Conservation (phyloP, 2,329 filamentous ascomycete genomes). For the Hymenoscyphus repandus region DNA sequence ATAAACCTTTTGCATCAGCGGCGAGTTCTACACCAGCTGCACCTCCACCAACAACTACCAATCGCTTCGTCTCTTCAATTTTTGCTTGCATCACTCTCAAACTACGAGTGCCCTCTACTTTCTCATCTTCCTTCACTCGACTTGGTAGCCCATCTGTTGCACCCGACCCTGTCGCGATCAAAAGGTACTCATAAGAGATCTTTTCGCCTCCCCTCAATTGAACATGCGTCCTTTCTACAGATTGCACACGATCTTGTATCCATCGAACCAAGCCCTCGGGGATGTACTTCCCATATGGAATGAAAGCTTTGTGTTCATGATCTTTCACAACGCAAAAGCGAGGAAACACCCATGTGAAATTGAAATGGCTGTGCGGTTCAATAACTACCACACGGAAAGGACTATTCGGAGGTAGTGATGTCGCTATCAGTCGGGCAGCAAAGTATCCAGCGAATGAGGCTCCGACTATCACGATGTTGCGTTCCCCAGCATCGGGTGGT, state of each 20-base stretch:
- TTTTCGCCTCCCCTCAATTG: background rate
- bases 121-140: background rate
- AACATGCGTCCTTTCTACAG: background rate
- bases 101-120: background rate
- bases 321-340: conserved; percentile 1
- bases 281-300: background rate
- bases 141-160: background rate
- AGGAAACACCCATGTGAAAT: conserved; percentile 3
- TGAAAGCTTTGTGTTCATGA: conserved; percentile 2
- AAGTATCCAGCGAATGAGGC: background rate
- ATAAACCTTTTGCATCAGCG: background rate
- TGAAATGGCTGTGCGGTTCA: conserved; percentile 1
- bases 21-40: background rate
- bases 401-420: background rate
- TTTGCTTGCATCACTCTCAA: background rate
- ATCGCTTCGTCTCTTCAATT: background rate
- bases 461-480: background rate
- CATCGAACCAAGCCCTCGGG: background rate
- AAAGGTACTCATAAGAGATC: background rate
- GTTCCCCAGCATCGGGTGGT: background rate
- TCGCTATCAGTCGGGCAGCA: background rate
- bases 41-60: background rate
- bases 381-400: conserved; percentile 1
- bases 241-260: conserved; percentile 2
- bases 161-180: background rate